These are phyloP conservation scores for Eutrema salsugineum DNA, from an alignment of 441 rosid genomes.

Conservation along the genomic window DNA sequence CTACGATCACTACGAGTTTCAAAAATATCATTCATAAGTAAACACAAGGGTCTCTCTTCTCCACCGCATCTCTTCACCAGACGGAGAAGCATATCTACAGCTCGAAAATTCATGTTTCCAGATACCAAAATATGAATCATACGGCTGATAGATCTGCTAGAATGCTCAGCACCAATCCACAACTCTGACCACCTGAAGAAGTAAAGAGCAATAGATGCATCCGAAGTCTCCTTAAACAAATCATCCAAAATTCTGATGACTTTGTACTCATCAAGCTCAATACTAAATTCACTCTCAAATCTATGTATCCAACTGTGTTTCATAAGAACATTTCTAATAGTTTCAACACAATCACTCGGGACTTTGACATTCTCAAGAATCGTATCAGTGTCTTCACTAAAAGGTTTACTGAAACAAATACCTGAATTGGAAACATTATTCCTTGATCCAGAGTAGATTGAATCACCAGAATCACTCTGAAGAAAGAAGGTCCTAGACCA, in stretches of 20 bases:
- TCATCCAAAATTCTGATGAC: constrained; percentile 28
- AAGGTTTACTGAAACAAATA: not conserved
- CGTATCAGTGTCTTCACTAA: constrained; percentile 25
- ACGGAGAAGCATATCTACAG: constrained; percentile 28
- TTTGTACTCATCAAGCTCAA: constrained; percentile 32
- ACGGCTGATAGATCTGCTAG: constrained; percentile 24
- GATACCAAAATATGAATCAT: constrained; percentile 43
- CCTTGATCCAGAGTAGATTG: not conserved
- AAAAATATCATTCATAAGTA: constrained; percentile 24
- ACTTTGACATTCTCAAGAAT: not conserved
- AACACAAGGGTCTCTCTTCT: constrained; percentile 22
- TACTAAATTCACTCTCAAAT: constrained; percentile 8
- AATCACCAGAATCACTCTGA: constrained; percentile 1
- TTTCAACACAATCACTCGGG: constrained; percentile 18
- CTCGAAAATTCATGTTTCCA: constrained; percentile 38
- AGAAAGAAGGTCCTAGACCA: not conserved
- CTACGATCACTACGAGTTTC: constrained; percentile 35
- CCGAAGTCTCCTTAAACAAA: constrained; percentile 35
- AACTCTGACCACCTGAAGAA: constrained; percentile 45
- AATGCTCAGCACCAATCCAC: constrained; percentile 28
- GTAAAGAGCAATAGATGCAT: constrained; percentile 40
- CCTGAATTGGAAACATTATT: not conserved
- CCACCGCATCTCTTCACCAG: constrained; percentile 24
- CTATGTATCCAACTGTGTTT: constrained; percentile 29
- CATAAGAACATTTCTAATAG: constrained; percentile 16